Base-by-base conservation (phyloP, 106 monocot species). In the Acorus gramineus region DNA sequence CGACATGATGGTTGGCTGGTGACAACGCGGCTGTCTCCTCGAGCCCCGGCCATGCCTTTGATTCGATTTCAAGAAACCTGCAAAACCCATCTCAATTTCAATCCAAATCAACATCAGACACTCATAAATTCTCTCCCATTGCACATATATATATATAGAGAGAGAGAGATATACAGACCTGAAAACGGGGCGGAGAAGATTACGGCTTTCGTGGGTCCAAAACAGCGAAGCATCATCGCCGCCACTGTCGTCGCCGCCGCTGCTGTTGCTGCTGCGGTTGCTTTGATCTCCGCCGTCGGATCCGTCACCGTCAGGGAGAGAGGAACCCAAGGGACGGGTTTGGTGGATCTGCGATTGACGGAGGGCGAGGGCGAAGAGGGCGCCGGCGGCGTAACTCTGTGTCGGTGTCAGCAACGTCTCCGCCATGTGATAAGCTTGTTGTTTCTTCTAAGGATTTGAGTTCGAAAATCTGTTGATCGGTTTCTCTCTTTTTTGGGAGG, bases 331-430 rank as follows among this genome's bases (percentile, higher is more conserved):
- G 47, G 82, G 83, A 4, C 61, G 78, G 49, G 79, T 65, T 68
- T 84, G 93, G 74, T 89, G 85, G 83, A 89, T 86, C 86, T 93
- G 93, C 42, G 83, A 85, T 64, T 80, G 81, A 49, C 89, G 78
- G 43, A 93, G 83, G 61, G 93, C 76, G 61, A 93, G 76, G 43
- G 89, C 85, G 4, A 93, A 74, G 14, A 93, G 77, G 0, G 77
- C 83, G 2, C 83, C 93, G 47, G 89, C 85, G 4, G 86, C 93
- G 76, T 86, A 89, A 2, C 79, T 60, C 70, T 89, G 89, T 47
- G 80, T 74, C 45, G 83, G 72, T 52, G 73, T 84, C 65, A 93
- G 69, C 11, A 70, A 49, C 14, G 88, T 78, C 9, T 14, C 6
- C 57, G 76, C 71, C 84, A 84, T 87, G 28, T 28, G 28, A 28